A percentile compares a stretch with the other conserved stretches of the same genome.
Conservation (phyloP, 164 flowering plant species). For the Liquidambar formosana region DNA sequence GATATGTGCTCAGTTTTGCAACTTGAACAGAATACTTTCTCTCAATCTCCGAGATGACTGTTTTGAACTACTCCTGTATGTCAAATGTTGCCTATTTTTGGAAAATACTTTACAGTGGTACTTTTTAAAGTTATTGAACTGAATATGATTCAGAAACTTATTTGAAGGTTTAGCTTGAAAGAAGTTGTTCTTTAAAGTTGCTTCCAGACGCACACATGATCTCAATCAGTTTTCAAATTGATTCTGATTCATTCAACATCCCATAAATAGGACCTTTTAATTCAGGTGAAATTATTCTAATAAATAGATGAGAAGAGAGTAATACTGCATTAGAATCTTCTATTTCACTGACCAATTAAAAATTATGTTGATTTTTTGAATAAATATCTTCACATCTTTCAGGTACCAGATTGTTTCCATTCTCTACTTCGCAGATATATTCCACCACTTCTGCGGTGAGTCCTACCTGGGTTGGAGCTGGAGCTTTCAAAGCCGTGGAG, state of each 20-base stretch:
- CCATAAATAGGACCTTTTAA: not conserved
- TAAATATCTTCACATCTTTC: slow-evolving; percentile 7
- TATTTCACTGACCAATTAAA: too few species aligned
- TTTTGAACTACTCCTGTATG: too few species aligned
- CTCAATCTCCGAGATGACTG: too few species aligned
- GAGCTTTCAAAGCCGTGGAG: slow-evolving; percentile 13
- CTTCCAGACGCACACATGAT: not conserved
- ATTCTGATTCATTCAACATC: too few species aligned
- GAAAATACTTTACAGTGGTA: not conserved
- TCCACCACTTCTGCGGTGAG: slow-evolving; percentile 24
- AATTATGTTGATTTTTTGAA: not conserved
- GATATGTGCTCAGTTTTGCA: too few species aligned
- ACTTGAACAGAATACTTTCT: too few species aligned
- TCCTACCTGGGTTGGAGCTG: slow-evolving; percentile 22
- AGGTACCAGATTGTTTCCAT: slow-evolving; percentile 29
- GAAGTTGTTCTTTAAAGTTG: not conserved
- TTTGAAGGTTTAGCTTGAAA: not conserved
- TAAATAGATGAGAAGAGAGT: not conserved
- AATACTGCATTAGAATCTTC: not conserved
- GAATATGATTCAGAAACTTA: not conserved
- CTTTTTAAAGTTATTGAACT: not conserved
- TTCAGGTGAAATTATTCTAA: not conserved
- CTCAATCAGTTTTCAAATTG: not conserved
- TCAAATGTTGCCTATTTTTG: not conserved
- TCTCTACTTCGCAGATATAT: slow-evolving; percentile 25